Base-by-base conservation (phyloP, 441 rosid genomes). In the Syzygium malaccense region DNA sequence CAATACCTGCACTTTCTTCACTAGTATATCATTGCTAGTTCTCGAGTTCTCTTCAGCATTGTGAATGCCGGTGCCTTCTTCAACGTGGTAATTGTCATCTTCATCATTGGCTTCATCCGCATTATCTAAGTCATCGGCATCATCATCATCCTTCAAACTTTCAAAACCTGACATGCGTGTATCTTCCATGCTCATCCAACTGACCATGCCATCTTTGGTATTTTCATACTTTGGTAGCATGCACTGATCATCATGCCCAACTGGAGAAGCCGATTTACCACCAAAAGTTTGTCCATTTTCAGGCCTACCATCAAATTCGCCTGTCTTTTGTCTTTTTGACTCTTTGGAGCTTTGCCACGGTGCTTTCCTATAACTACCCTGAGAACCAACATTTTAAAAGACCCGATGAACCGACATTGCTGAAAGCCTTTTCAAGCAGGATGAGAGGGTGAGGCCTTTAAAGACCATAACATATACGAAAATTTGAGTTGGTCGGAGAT, bases 161-260 rank as follows among this genome's bases (percentile, higher is more conserved):
- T 90, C 93, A 86, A 30, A 58, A 87, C 87, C 89, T 88, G 66
- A 87, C 89, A 91, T 85, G 71, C 85, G 90, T 32, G 91, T 87
- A 20, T 92, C 93, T 79, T 93, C 92, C 91, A 87, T 87, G 91
- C 91, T 90, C 92, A 92, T 93, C 94, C 92, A 92, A 89, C 88
- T 91, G 85, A 94, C 94, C 85, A 93, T 75, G 51, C 28, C 86
- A 86, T 86, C 91, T 85, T 89, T 88, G 8, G 45, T 64, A 79
- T 86, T 89, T 80, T 85, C 85, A 79, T 86, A 90, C 48, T 62
- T 88, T 1, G 71, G 45, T 62, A 51, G 87, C 58, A 48, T 33
- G 85, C 75, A 33, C 54, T 53, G 84, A 53, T 58, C 51, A 25
- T 57, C 91, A 41, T 83, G 85, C 53, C 87, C 87, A 45, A 87